Percentiles rank a stretch among this genome's conserved stretches.
These are phyloP conservation scores for Fusarium sp. DNA, from an alignment of 2,329 filamentous ascomycete genomes.

Conservation along the genomic window DNA sequence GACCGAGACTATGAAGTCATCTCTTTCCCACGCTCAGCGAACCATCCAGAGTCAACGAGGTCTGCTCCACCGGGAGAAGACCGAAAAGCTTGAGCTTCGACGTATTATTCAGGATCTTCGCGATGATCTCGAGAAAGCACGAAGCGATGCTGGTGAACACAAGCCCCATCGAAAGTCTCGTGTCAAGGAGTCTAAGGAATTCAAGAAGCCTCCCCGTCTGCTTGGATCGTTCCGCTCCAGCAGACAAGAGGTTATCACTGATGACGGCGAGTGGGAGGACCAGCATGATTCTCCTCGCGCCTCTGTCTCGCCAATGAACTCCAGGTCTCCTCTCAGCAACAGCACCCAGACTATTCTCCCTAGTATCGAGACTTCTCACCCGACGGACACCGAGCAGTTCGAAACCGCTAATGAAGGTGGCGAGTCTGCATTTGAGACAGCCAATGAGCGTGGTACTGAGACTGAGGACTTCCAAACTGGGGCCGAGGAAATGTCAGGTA, in stretches of 20 bases:
- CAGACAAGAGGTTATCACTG: constrained; percentile 80
- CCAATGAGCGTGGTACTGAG: constrained; percentile 84
- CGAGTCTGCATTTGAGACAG: constrained; percentile 72
- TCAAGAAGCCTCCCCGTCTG: constrained; percentile 82
- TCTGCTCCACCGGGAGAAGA: constrained; percentile 97
- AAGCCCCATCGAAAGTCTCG: constrained; percentile 67
- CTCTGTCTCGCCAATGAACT: constrained; percentile 28
- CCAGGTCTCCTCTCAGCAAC: constrained; percentile 34
- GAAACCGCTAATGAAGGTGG: constrained; percentile 84
- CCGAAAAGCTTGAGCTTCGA: constrained; percentile 94
- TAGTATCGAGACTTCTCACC: constrained; percentile 21
- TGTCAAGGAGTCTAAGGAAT: constrained; percentile 71
- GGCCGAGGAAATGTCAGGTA: constrained; percentile 79
- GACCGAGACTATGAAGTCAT: constrained; percentile 93
- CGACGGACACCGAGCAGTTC: constrained; percentile 72
- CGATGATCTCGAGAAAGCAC: constrained; percentile 84
- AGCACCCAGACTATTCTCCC: constrained; percentile 31
- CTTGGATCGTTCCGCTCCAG: constrained; percentile 80
- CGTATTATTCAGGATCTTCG: constrained; percentile 94
- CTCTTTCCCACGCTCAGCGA: constrained; percentile 90
- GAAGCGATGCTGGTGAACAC: constrained; percentile 60
- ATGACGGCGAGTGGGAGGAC: constrained; percentile 93
- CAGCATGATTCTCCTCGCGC: constrained; percentile 55
- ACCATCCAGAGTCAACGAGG: constrained; percentile 97
- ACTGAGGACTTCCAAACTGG: constrained; percentile 96